Conservation (phyloP, 768 basidiomycete genomes). For the Suillus decipiens region DNA sequence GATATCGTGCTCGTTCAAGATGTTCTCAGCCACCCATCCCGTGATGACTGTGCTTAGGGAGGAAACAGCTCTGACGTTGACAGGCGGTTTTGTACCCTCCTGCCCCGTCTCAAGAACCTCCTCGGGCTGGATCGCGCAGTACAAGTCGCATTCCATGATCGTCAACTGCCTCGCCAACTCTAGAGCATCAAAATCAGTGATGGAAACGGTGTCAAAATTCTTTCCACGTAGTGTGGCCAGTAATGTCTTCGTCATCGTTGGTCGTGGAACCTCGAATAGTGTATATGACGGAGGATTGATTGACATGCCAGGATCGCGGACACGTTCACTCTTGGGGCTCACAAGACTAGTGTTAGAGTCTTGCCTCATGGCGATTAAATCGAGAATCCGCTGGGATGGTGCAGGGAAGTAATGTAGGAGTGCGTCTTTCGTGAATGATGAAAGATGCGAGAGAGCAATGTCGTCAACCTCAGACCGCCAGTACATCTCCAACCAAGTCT, state of each 20-base stretch:
- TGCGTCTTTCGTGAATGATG: conserved; percentile 62
- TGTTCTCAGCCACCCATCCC: conserved; percentile 95
- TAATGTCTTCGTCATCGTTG: conserved; percentile 80
- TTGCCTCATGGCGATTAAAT: conserved; percentile 59
- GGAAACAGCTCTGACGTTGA: conserved; percentile 81
- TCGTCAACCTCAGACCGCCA: conserved; percentile 83
- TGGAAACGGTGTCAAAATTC: conserved; percentile 58
- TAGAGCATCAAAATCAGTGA: conserved; percentile 91
- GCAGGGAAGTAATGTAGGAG: conserved; percentile 62
- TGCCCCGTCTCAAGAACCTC: conserved; percentile 87
- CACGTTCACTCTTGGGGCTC: conserved; percentile 61
- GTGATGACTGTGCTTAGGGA: conserved; percentile 91
- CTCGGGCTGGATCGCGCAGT: conserved; percentile 82
- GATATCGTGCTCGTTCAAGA: conserved; percentile 85
- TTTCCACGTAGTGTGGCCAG: conserved; percentile 66
- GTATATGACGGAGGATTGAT: conserved; percentile 58
- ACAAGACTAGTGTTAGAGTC: conserved; percentile 48
- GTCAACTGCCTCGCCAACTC: conserved; percentile 95
- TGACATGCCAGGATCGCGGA: conserved; percentile 75
- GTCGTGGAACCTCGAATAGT: conserved; percentile 77
- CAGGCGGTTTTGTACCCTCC: conserved; percentile 59
- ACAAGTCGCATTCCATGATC: conserved; percentile 88
- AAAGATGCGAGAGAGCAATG: conserved; percentile 55
- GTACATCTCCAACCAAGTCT: conserved; percentile 89
- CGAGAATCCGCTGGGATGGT: conserved; percentile 73